Evolutionary conservation across 306 rosid species (phyloP), one percentile per base, ranked within the genome.

Genomic region (Lagenaria siceraria): DNA sequence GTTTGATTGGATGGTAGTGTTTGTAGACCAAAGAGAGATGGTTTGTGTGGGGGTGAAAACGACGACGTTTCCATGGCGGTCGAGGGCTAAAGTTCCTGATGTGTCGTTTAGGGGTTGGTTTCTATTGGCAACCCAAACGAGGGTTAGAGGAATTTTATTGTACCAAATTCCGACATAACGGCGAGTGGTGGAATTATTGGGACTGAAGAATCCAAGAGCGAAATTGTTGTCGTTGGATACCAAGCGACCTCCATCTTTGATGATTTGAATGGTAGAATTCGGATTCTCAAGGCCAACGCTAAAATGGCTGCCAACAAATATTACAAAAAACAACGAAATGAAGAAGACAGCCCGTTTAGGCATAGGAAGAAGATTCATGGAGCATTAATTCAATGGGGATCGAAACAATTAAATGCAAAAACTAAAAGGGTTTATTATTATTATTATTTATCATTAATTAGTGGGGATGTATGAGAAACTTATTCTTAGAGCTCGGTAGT

Each of bases 121-220:
- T 79, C 84, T 81, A 78, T 90, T 92, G 7, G 96, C 96, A 38
- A 92, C 89, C 97, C 97, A 92, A 13, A 92, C 85, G 11, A 86
- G 19, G 2, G 91, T 74, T 78, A 65, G 77, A 2, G 91, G 83
- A 42, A 84, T 58, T 66, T 51, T 61, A 75, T 84, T 82, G 77
- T 86, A 92, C 96, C 97, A 86, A 49, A 92, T 85, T 43, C 93
- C 97, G 10, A 68, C 74, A 40, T 68, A 68, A 4, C 74, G 74
- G 19, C 19, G 53, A 68, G 74, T 40, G 1, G 19, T 87, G 7
- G 96, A 92, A 71, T 78, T 76, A 14, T 65, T 61, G 19, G 81
- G 84, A 53, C 82, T 85, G 74, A 92, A 92, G 83, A 90, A 92
- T 25, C 96, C 92, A 40, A 92, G 87, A 10, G 80, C 93, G 48